These are phyloP conservation scores for Coniferiporia sulphurascens DNA, from an alignment of 1,284 basidiomycete species.

Conservation along the genomic window DNA sequence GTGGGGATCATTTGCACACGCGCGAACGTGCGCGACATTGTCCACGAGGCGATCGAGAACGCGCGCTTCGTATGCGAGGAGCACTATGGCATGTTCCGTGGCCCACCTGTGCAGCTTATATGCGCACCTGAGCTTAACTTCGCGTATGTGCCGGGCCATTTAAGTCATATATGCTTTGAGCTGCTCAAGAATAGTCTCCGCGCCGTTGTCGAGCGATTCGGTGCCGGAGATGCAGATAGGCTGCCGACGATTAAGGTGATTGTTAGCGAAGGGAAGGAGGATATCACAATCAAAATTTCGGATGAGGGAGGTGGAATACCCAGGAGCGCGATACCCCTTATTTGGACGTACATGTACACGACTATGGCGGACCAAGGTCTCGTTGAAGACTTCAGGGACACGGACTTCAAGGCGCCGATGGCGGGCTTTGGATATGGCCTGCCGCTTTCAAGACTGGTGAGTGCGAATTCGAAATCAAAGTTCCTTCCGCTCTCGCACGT, in stretches of 20 bases:
- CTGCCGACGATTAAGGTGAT: conserved; percentile 97
- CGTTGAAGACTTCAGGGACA: conserved; percentile 83
- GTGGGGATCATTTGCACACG: conserved; percentile 98
- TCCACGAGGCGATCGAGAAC: conserved; percentile 99
- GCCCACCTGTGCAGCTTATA: conserved; percentile 94
- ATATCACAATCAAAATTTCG: conserved; percentile 98
- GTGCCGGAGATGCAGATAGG: conserved; percentile 64
- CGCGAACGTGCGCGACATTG: conserved; percentile 92
- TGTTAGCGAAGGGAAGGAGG: conserved; percentile 91
- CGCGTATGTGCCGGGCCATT: conserved; percentile 94
- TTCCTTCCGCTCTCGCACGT: no score
- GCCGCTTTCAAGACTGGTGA: conserved; percentile 82
- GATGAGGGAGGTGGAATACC: conserved; percentile 97
- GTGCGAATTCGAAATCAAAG: conserved; percentile 26
- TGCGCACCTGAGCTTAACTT: conserved; percentile 88
- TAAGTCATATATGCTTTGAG: conserved; percentile 96
- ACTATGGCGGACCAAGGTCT: conserved; percentile 91
- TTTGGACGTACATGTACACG: conserved; percentile 99
- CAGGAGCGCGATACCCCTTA: conserved; percentile 87
- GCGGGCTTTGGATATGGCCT: conserved; percentile 96
- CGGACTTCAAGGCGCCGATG: conserved; percentile 98
- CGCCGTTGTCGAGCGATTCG: conserved; percentile 93
- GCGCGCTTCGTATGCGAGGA: conserved; percentile 98
- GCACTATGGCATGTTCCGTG: conserved; percentile 94
- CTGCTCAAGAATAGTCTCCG: conserved; percentile 98